These are phyloP conservation scores for Betula pendula DNA, from an alignment of 306 rosid genomes.

Conservation along the genomic window DNA sequence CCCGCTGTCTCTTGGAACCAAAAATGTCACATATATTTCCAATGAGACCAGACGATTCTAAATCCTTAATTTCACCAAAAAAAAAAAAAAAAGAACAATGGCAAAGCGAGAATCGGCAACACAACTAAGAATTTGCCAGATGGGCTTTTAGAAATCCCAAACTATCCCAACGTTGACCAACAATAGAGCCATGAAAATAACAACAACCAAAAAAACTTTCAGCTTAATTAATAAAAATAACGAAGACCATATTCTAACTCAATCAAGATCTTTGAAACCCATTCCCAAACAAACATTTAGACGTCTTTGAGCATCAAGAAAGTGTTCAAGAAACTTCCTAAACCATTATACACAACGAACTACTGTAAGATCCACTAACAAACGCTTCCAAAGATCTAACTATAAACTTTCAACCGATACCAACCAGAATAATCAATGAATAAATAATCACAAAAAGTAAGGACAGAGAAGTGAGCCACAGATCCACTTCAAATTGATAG, in stretches of 20 bases:
- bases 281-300: not conserved
- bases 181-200: not conserved
- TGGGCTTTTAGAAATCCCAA: not conserved
- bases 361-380: conserved; percentile 6
- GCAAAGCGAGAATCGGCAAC: not conserved
- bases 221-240: not conserved
- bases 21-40: not conserved
- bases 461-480: not conserved
- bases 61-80: not conserved
- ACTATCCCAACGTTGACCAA: not conserved
- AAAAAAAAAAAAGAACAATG: not conserved
- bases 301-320: not conserved
- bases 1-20: not conserved
- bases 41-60: conserved; percentile 1
- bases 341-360: not conserved
- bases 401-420: not conserved
- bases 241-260: not conserved
- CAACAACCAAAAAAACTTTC: not conserved
- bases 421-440: not conserved
- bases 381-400: not conserved
- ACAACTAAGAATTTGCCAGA: not conserved
- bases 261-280: not conserved
- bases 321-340: not conserved
- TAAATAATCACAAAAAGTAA: not conserved
- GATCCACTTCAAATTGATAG: conserved; percentile 11